Evolutionary conservation across 768 basidiomycete species (phyloP).

Genomic region (Boletus rufocinnamomeus): DNA sequence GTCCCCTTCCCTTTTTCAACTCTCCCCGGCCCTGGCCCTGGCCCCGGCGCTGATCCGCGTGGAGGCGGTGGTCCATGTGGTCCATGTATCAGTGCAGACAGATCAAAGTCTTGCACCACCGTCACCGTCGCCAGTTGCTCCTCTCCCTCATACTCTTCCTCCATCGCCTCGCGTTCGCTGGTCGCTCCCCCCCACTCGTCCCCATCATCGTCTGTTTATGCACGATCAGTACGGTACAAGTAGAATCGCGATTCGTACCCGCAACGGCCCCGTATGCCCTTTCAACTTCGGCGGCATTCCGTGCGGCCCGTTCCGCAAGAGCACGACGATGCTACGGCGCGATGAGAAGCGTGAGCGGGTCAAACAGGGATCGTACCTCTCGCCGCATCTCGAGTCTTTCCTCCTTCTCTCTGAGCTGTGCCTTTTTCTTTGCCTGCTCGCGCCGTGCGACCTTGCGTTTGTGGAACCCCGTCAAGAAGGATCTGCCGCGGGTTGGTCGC

Average conservation of each 20-base stretch:
- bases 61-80: constrained; percentile 33
- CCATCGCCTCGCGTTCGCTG: constrained; percentile 40
- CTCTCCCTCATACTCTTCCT: constrained; percentile 80
- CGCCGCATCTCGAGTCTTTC: constrained; percentile 72
- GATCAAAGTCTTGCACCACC: constrained; percentile 89
- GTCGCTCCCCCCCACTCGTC: constrained; percentile 52
- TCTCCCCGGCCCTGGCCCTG: neutral
- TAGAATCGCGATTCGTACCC: constrained; percentile 36
- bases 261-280: constrained; percentile 60
- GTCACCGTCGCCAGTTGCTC: constrained; percentile 88
- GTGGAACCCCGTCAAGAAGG: constrained; percentile 91
- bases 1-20: constrained; percentile 14
- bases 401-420: constrained; percentile 74
- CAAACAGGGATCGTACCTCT: constrained; percentile 54
- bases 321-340: constrained; percentile 67
- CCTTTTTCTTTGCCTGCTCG: constrained; percentile 74
- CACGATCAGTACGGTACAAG: constrained; percentile 16
- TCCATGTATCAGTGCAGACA: constrained; percentile 58
- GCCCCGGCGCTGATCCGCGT: constrained; percentile 2
- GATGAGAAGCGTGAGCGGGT: constrained; percentile 14
- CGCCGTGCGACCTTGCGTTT: constrained; percentile 87
- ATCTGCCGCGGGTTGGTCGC: constrained; percentile 45
- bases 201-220: constrained; percentile 34
- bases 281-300: constrained; percentile 81
- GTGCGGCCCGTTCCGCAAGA: constrained; percentile 72